Base-by-base conservation (phyloP, 2,329 filamentous ascomycete species). In the Canariomyces notabilis region DNA sequence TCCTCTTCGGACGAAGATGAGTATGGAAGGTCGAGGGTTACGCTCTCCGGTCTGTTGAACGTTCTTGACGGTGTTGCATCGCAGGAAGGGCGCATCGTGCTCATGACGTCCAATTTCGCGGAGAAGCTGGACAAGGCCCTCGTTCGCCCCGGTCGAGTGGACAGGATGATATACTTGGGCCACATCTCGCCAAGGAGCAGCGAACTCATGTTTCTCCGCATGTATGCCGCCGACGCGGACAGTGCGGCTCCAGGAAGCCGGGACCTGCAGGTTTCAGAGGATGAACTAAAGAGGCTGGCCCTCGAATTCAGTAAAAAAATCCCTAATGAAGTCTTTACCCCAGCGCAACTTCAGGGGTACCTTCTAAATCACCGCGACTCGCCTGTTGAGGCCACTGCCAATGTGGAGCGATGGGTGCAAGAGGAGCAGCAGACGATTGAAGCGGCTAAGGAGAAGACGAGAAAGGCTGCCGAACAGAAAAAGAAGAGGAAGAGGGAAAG, bases 41-140 rank as follows among this genome's bases (percentile, higher is more conserved):
- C 80, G 0, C 68, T 88, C 1, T 84, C 82, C 0, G 82, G 80
- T 0, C 66, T 88, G 0, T 67, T 88, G 20, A 88, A 87, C 50
- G 79, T 82, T 7, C 75, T 88, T 8, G 83, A 88, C 53, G 84
- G 84, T 2, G 81, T 86, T 0, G 82, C 81, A 0, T 80, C 79
- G 0, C 77, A 79, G 42, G 83, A 88, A 65, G 84, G 83, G 2
- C 74, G 82, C 14, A 80, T 87, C 20, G 72, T 88, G 15, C 77
- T 88, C 60, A 87, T 88, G 82, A 88, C 83, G 0, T 84, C 82
- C 21, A 88, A 87, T 56, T 73, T 76, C 40, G 74, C 76, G 0
- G 80, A 86, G 40, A 74, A 77, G 42, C 73, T 87, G 0, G 82
- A 87, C 57, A 65, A 71, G 2, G 83, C 82, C 0, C 68, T 88